Evolutionary conservation across 2,329 filamentous ascomycete species (phyloP).

Genomic region (Aspergillus alliaceus): DNA sequence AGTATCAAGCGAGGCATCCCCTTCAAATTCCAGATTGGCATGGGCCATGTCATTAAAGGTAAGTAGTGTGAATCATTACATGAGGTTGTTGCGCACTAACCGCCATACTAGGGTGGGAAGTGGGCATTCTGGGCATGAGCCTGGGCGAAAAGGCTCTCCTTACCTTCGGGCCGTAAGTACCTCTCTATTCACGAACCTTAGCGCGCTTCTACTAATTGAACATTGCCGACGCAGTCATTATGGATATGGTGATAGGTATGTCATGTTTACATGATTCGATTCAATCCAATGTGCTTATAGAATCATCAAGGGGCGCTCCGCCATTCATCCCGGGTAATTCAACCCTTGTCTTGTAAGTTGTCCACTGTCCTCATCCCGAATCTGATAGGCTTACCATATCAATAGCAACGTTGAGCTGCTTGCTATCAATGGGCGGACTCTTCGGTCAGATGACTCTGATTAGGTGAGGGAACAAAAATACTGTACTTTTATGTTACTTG

Average conservation of each 20-base stretch:
- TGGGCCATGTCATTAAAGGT: constrained; percentile 21
- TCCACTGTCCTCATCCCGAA: neutral
- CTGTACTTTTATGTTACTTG: neutral
- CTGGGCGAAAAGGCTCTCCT: constrained; percentile 19
- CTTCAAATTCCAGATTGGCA: constrained; percentile 18
- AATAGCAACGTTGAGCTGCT: constrained; percentile 8
- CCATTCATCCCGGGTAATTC: constrained; percentile 21
- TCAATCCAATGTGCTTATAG: neutral
- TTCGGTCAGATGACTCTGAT: constrained; percentile 7
- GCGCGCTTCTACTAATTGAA: neutral
- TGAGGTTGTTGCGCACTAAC: neutral
- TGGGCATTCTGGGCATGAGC: constrained; percentile 18
- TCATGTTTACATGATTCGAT: neutral
- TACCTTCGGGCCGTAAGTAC: constrained; percentile 20
- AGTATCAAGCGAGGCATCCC: constrained; percentile 20
- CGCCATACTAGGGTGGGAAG: constrained; percentile 16
- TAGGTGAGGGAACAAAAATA: neutral
- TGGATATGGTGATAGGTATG: constrained; percentile 18
- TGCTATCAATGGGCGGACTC: constrained; percentile 7
- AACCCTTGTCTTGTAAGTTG: constrained; percentile 19
- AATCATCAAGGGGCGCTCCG: constrained; percentile 10
- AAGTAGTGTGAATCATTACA: neutral
- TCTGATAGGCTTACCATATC: neutral
- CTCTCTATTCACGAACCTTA: neutral
- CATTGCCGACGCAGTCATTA: constrained; percentile 10